Evolutionary conservation across 352 stramenopile genomes (phyloP), one percentile per base, ranked within the genome.

Genomic region (Aphanomyces cochlioides): DNA sequence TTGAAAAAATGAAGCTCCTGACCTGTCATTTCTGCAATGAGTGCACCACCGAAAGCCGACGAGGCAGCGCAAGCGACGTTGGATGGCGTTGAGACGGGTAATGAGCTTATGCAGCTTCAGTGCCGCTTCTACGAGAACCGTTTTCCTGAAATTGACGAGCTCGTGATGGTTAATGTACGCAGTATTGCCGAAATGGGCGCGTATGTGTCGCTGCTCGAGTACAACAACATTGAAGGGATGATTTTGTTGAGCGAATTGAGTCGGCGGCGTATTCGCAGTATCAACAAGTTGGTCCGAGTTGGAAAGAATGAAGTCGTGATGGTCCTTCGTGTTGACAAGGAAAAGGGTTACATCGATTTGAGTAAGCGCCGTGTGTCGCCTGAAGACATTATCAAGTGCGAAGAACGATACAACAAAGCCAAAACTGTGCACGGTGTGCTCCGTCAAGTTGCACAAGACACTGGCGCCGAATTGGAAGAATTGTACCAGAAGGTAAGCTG

Each of bases 341-440:
- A 99, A 74, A 99, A 99, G 87, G 95, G 98, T 34, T 99, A 99
- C 87, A 99, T 99, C 78, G 98, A 99, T 92, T 79, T 99, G 66
- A 98, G 91, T 54, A 99, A 99, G 82, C 93, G 98, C 59, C 93
- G 97, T 67, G 98, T 99, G n/a, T 97, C 91, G 43, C 96, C 97
- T 1, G 98, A 99, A 78, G 98, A 99, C 78, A 98, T 99, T 50
- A 89, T 89, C 56, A 98, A 99, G 75, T 99, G 96, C 79, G 97
- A 99, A 77, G 97, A 99, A 76, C 91, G 95, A 50, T 98, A 98
- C 81, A 99, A 99, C 87, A 99, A 99, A 85, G 97, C 97, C 75
- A 99, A 99, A 85, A 98, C 96, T 2, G 98, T 99, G 38, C 98
- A 99, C 79, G 97, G 93, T 67, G 88, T 96, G 64, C 71, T 96